Base-by-base conservation (phyloP, 1,284 basidiomycete genomes). In the Trametes pubescens region DNA sequence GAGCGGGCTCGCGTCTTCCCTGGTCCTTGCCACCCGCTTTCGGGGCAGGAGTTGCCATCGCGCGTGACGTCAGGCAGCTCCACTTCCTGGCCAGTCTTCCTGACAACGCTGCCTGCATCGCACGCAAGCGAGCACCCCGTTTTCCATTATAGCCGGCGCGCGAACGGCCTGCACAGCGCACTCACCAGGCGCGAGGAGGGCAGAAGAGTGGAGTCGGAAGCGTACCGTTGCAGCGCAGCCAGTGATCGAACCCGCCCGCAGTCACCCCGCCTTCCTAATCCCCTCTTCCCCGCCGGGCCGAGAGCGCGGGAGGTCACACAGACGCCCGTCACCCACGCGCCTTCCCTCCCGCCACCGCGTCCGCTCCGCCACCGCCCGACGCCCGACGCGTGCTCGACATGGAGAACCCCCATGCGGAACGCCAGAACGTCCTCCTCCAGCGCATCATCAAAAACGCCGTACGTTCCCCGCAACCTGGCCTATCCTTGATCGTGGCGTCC, bases 351-450 rank as follows among this genome's bases (percentile, higher is more conserved):
- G 44, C 47, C 44, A 22, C 24, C 48, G 10, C 34, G 44, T 32
- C 56, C 46, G 32, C 29, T 24, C 51, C 22, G n/a, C n/a, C 22
- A 16, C 47, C 22, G 40, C 18, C 40, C 40, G 40, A 43, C 40
- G 40, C 18, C 40, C 40, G 40, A 43, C 40, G 40, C 40, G 40
- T 43, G 16, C 18, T 16, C 40, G 18, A 43, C 16, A 95, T 96
- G 94, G 92, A 95, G 78, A 95, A 95, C 75, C 94, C 92, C 29
- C 93, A 97, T 74, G 93, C 95, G 65, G 94, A 96, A 77, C 84
- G 93, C 65, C 95, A 98, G 75, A 93, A 92, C 37, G 88, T 95
- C 43, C 84, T 97, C 37, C 83, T 97, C 3, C 94, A 96, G 72
- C 86, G 95, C 32, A 96, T 98, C 68, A 82, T 95, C 44, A 96